Conservation (phyloP, 2,329 filamentous ascomycete species). For the Pyrenochaeta sp. region DNA sequence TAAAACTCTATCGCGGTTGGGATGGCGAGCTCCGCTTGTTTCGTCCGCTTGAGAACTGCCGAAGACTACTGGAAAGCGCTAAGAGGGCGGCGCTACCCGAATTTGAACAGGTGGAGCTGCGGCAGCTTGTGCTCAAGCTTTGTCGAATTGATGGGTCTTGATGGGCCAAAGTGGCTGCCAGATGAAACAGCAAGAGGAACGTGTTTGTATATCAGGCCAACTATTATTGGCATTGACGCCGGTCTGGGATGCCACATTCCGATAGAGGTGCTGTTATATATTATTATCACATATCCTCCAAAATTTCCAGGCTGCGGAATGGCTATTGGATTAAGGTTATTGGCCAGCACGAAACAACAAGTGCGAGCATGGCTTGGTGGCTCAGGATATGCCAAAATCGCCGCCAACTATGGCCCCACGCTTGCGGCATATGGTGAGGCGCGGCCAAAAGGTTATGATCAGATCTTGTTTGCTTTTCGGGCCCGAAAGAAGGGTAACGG, state of each 20-base stretch:
- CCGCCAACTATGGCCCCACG: background rate
- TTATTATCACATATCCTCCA: background rate
- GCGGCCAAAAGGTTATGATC: background rate
- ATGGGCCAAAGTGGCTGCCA: background rate
- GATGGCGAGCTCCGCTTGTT: background rate
- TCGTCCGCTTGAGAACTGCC: background rate
- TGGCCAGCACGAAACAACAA: background rate
- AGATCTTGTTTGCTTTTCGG: background rate
- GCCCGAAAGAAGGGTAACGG: background rate
- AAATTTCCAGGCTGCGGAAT: background rate
- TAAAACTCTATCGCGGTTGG: background rate
- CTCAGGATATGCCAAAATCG: background rate
- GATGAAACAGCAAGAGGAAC: background rate
- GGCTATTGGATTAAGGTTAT: background rate
- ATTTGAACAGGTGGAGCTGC: background rate
- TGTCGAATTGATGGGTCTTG: background rate
- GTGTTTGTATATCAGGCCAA: background rate
- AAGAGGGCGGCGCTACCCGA: background rate
- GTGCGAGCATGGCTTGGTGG: background rate
- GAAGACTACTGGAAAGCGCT: background rate
- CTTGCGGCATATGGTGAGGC: background rate
- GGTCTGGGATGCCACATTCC: background rate
- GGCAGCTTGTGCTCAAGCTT: background rate
- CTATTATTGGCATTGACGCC: background rate
- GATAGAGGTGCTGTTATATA: background rate